Percentiles rank a stretch among this genome's conserved stretches.
phyloP scores from a whole-genome alignment of 1,284 basidiomycete species.

The Phaffia rhodozyma region DNA sequence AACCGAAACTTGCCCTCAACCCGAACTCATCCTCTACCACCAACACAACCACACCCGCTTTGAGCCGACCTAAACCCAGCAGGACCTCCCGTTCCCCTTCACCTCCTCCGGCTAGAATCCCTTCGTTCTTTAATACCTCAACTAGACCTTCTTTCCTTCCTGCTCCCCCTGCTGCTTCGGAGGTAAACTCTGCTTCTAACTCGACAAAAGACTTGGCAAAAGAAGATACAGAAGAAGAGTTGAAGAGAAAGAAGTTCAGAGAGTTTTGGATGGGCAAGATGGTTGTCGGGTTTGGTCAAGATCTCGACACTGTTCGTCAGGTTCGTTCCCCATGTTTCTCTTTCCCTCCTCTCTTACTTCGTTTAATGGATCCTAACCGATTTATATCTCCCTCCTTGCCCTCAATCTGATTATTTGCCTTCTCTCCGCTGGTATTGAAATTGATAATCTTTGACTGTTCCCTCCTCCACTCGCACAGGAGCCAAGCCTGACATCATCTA shows the following conservation, averaged over 20 bases:
- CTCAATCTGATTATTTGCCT: neutral
- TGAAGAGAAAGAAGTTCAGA: slow-evolving; percentile 28
- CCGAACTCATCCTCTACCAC: neutral
- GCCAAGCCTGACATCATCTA: slow-evolving; percentile 28
- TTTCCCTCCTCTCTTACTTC: slow-evolving; percentile 15
- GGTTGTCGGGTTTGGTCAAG: slow-evolving; percentile 33
- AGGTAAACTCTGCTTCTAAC: neutral
- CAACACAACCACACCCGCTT: neutral
- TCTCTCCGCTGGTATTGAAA: neutral
- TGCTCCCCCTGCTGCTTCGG: neutral
- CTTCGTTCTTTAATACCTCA: slow-evolving; percentile 8
- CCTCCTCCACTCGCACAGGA: slow-evolving; percentile 18
- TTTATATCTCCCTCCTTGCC: neutral
- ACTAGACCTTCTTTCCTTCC: slow-evolving; percentile 14
- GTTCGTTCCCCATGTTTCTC: slow-evolving; percentile 22
- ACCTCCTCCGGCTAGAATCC: slow-evolving; percentile 11
- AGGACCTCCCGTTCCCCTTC: slow-evolving; percentile 3
- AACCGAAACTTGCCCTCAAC: neutral
- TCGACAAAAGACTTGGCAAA: neutral
- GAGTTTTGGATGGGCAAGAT: slow-evolving; percentile 35
- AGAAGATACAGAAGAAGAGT: slow-evolving; percentile 23
- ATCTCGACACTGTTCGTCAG: slow-evolving; percentile 32
- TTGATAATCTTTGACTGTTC: neutral
- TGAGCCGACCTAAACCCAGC: too few species aligned
- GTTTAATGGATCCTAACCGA: neutral